A percentile compares a stretch with the other conserved stretches of the same genome.
Conservation (phyloP, 805 yeast species). For the Lachancea nothofagi region DNA sequence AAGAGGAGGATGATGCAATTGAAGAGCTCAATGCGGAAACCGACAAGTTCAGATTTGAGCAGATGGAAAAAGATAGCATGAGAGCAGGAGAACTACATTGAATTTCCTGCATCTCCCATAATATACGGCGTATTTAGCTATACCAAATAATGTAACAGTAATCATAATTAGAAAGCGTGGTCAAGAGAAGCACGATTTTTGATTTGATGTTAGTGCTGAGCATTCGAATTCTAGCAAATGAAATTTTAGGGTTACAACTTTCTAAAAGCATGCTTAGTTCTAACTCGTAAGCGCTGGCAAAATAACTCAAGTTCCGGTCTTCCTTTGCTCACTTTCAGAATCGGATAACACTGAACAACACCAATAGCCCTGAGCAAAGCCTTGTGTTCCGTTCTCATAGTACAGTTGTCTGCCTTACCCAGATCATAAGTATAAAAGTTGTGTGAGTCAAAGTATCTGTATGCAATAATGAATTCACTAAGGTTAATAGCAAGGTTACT, state of each 20-base stretch:
- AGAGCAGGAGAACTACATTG: constrained; percentile 32
- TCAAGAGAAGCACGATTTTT: neutral
- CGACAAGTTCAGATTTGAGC: constrained; percentile 32
- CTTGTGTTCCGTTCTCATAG: too few species aligned
- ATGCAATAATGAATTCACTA: neutral
- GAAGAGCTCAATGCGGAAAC: constrained; percentile 32
- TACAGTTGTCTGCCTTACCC: too few species aligned
- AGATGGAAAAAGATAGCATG: constrained; percentile 37
- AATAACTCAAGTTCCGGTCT: too few species aligned
- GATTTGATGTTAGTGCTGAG: neutral
- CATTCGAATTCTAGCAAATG: neutral
- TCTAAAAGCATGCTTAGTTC: too few species aligned
- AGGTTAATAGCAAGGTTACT: constrained; percentile 2
- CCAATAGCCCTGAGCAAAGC: too few species aligned
- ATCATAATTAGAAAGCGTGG: too few species aligned
- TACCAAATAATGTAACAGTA: neutral
- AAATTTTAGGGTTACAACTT: too few species aligned
- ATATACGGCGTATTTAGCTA: neutral
- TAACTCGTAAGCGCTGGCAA: too few species aligned
- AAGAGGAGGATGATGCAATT: constrained; percentile 39
- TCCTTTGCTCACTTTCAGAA: too few species aligned
- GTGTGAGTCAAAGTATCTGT: too few species aligned
- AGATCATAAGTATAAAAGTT: too few species aligned
- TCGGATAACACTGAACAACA: too few species aligned
- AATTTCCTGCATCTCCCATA: neutral